Percentiles rank a stretch among this genome's conserved stretches.
Evolutionary conservation across 2,329 filamentous ascomycete species (phyloP).

Genomic region (Teratosphaeria pseudoeucalypti): DNA sequence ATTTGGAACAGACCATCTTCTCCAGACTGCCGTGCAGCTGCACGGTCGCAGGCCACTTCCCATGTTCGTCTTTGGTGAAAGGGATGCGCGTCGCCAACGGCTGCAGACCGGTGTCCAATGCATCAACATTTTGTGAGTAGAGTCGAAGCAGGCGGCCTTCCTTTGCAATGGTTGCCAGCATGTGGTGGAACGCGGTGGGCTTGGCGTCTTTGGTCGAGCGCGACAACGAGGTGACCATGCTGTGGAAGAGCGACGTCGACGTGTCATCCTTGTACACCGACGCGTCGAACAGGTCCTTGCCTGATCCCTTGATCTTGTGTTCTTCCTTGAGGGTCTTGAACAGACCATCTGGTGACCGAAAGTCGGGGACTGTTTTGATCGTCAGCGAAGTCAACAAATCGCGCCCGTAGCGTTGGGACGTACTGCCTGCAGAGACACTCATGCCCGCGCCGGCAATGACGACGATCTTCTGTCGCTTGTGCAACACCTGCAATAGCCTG

Average conservation of each 20-base stretch:
- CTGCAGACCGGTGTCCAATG: conserved; percentile 74
- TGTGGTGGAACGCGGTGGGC: conserved; percentile 84
- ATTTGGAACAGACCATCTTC: conserved; percentile 97
- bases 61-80: conserved; percentile 57
- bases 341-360: conserved; percentile 80
- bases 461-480: conserved; percentile 90
- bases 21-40: conserved; percentile 88
- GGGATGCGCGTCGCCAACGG: conserved; percentile 75
- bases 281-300: conserved; percentile 92
- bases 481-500: conserved; percentile 61
- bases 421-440: conserved; percentile 87
- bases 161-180: conserved; percentile 78
- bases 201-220: conserved; percentile 64
- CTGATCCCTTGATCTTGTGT: conserved; percentile 84
- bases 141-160: conserved; percentile 80
- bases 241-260: conserved; percentile 83
- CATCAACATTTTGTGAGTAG: conserved; percentile 96
- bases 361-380: conserved; percentile 65
- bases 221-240: conserved; percentile 87
- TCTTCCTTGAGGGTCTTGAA: conserved; percentile 78
- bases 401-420: conserved; percentile 27
- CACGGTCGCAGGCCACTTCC: conserved; percentile 85
- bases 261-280: conserved; percentile 90
- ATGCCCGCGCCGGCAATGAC: conserved; percentile 95
- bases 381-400: not conserved